These are phyloP conservation scores for Dorcoceras hygrometricum DNA, from an alignment of 257 asterid species.

Conservation along the genomic window DNA sequence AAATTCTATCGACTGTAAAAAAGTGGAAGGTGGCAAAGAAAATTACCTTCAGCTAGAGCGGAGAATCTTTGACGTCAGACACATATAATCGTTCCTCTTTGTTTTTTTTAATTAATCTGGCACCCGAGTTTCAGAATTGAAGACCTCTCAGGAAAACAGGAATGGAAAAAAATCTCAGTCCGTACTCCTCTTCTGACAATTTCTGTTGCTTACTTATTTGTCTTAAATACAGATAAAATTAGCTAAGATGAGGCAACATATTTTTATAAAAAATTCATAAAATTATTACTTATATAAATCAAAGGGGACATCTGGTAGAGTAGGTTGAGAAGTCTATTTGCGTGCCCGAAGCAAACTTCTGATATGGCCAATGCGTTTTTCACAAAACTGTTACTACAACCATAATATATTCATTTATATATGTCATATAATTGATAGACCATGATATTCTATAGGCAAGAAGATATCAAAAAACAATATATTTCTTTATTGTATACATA, in stretches of 20 bases:
- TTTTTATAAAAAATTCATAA: not conserved
- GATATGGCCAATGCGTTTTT: not conserved
- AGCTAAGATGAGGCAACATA: not conserved
- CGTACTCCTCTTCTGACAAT: not conserved
- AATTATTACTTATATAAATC: not conserved
- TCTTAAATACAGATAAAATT: not conserved
- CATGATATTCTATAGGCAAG: too few relatives aligned
- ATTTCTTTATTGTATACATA: too few relatives aligned
- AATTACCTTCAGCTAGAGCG: slow-evolving; percentile 24
- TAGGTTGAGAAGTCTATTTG: slow-evolving; percentile 30
- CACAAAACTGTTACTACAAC: too few relatives aligned
- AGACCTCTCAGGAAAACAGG: slow-evolving; percentile 1
- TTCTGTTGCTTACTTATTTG: not conserved
- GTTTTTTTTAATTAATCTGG: slow-evolving; percentile 16
- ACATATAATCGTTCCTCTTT: slow-evolving; percentile 1
- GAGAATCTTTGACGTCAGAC: slow-evolving; percentile 21
- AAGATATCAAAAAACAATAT: too few relatives aligned
- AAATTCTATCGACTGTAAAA: not conserved
- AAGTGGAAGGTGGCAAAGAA: slow-evolving; percentile 14
- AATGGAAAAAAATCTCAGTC: not conserved
- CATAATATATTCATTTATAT: too few relatives aligned
- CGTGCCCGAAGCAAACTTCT: slow-evolving; percentile 21
- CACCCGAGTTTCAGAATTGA: not conserved
- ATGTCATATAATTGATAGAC: too few relatives aligned
- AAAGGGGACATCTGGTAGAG: slow-evolving; percentile 22